A percentile compares a stretch with the other conserved stretches of the same genome.
These are phyloP conservation scores for Phytopythium montanum DNA, from an alignment of 352 stramenopile species.

Conservation along the genomic window DNA sequence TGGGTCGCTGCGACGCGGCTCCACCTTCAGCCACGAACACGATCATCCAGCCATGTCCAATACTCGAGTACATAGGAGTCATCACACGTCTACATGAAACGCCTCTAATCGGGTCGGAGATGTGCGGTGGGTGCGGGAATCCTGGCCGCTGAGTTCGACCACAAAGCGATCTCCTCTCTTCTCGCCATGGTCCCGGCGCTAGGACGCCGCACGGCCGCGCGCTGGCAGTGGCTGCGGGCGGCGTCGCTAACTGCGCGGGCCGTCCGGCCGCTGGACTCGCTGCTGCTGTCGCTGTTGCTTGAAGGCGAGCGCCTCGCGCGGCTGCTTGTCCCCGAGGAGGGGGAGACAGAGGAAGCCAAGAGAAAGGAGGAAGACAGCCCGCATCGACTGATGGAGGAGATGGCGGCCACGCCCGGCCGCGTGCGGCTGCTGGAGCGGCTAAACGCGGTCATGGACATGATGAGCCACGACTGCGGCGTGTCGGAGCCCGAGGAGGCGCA, in stretches of 20 bases:
- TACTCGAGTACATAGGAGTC: no score
- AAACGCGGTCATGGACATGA: neutral
- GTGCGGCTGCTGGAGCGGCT: constrained; percentile 1
- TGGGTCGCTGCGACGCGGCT: neutral
- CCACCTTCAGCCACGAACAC: neutral
- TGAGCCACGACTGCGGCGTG: neutral
- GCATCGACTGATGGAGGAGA: neutral
- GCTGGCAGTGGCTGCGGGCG: neutral
- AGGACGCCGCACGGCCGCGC: neutral
- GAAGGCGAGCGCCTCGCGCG: neutral
- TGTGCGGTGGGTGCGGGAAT: no score
- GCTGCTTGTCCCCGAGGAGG: neutral
- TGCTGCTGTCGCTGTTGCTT: constrained; percentile 3
- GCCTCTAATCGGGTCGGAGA: no score
- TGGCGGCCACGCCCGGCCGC: neutral
- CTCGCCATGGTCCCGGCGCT: neutral
- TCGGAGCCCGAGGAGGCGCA: neutral
- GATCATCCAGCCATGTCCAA: neutral
- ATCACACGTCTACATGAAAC: no score
- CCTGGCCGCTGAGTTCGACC: no score
- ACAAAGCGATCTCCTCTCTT: no score
- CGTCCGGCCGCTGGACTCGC: neutral
- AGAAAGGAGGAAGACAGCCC: neutral
- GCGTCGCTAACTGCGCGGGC: neutral
- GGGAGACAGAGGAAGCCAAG: neutral